Evolutionary conservation across 169 alveolate genomes (phyloP).

Genomic region (Miamiensis avidus): DNA sequence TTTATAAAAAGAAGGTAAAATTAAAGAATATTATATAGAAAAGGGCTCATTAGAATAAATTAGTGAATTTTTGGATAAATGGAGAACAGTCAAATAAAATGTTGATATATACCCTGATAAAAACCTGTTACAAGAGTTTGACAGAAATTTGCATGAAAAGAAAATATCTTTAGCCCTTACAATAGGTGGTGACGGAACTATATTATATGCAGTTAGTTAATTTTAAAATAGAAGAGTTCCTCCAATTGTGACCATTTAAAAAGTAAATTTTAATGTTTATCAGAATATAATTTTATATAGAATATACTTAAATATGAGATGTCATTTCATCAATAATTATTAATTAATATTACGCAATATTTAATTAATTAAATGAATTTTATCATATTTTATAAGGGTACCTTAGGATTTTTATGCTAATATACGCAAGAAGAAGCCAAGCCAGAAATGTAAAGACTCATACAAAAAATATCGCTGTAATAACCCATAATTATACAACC

Average conservation of each 20-base stretch:
- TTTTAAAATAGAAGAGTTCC: slow-evolving; percentile 68
- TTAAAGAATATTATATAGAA: neutral
- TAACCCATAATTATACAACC: neutral
- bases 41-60: neutral
- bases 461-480: neutral
- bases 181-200: slow-evolving; percentile 97
- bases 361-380: no score
- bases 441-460: neutral
- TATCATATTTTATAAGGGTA: no score
- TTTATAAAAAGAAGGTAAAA: neutral
- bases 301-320: no score
- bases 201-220: slow-evolving; percentile 87
- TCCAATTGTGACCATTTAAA: slow-evolving; percentile 61
- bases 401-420: slow-evolving; percentile 2
- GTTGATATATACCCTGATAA: neutral
- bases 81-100: neutral
- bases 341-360: no score
- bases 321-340: no score
- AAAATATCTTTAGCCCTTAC: slow-evolving; percentile 82
- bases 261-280: no score
- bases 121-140: no score
- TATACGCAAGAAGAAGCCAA: neutral
- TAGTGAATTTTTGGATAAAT: neutral
- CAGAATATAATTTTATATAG: no score
- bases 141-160: no score